phyloP scores from a whole-genome alignment of 345 rosid genomes.

The Citrus maxima region DNA sequence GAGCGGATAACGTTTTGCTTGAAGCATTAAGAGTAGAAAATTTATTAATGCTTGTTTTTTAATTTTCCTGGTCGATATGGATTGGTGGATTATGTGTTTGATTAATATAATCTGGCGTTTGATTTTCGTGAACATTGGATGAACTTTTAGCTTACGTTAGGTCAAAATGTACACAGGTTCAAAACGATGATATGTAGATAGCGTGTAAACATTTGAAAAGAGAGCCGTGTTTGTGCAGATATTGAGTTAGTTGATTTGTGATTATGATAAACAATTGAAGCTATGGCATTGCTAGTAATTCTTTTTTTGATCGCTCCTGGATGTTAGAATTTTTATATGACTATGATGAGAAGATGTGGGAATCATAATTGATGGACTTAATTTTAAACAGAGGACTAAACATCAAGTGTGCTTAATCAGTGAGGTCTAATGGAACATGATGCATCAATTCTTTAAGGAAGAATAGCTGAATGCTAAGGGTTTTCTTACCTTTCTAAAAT shows the following conservation, averaged over 20 bases:
- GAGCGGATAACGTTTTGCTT: neutral
- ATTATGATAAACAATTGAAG: constrained; percentile 1
- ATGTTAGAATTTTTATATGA: neutral
- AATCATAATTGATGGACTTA: neutral
- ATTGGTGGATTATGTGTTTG: neutral
- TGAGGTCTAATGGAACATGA: neutral
- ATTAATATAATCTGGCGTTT: neutral
- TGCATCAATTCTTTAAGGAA: neutral
- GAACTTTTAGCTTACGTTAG: neutral
- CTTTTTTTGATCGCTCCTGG: neutral
- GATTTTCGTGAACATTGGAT: neutral
- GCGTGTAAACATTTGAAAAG: neutral
- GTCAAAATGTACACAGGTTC: neutral
- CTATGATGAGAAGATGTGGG: neutral
- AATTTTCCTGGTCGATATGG: neutral
- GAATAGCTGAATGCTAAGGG: neutral
- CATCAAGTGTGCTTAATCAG: neutral
- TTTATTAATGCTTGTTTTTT: neutral
- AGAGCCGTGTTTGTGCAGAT: neutral
- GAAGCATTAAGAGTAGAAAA: neutral
- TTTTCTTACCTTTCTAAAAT: neutral
- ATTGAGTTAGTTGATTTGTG: neutral
- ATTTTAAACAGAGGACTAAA: neutral
- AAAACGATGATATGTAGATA: neutral
- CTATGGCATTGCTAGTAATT: neutral